Conservation (phyloP, 2,329 filamentous ascomycete genomes). For the Penicillium sp. region DNA sequence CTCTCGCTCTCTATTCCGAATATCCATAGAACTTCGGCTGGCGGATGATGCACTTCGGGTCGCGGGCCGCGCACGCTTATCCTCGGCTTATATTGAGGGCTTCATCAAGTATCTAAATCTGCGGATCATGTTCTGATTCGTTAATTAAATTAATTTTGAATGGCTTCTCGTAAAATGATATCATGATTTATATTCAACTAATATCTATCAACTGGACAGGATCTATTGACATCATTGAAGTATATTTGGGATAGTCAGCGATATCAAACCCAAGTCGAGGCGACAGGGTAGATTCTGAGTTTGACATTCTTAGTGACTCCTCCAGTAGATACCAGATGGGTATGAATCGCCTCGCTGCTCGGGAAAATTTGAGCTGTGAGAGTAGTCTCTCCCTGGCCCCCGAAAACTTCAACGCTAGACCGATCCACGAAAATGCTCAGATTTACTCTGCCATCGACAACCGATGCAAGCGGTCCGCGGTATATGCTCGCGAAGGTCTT, state of each 20-base stretch:
- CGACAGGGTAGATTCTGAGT: neutral
- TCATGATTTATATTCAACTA: no score
- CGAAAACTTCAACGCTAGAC: neutral
- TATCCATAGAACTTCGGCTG: no score
- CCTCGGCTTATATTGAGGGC: no score
- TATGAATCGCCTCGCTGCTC: neutral
- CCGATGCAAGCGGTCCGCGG: neutral
- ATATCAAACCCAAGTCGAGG: neutral
- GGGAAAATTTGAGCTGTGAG: neutral
- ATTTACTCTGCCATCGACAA: neutral
- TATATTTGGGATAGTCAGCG: no score
- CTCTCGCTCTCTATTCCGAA: neutral
- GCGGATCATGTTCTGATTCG: no score
- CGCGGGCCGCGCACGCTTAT: no score
- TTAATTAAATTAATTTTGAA: no score
- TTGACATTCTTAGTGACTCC: neutral
- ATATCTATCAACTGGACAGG: no score
- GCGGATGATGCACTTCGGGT: no score
- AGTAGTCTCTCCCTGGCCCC: neutral
- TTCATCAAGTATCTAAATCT: no score
- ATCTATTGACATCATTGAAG: no score
- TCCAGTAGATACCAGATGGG: neutral
- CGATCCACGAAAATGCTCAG: neutral
- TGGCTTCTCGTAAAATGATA: no score
- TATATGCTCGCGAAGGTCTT: neutral